These are phyloP conservation scores for Narthecium ossifragum DNA, from an alignment of 106 monocot genomes.

Conservation along the genomic window DNA sequence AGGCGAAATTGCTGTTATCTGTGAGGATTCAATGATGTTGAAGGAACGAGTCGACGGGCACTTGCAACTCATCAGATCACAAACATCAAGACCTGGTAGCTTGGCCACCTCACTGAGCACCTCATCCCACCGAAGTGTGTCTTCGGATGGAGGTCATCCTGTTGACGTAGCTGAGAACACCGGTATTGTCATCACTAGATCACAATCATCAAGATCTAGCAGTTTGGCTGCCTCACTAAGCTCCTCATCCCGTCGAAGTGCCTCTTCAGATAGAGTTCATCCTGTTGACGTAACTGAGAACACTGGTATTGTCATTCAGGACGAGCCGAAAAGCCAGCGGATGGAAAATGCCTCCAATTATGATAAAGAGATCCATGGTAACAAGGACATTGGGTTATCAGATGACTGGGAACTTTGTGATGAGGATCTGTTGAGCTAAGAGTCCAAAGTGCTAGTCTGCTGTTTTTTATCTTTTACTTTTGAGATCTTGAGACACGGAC, in stretches of 20 bases:
- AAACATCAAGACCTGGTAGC: conserved; percentile 14
- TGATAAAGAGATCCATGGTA: background rate
- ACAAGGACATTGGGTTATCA: background rate
- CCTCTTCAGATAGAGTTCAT: background rate
- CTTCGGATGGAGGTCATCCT: background rate
- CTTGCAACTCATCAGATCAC: conserved; percentile 26
- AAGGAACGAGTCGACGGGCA: conserved; percentile 55
- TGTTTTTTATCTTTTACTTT: no score
- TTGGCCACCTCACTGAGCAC: conserved; percentile 20
- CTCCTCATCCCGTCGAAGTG: conserved; percentile 10
- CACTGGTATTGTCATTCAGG: background rate
- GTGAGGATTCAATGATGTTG: conserved; percentile 56
- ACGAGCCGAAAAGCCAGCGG: background rate
- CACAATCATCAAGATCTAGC: conserved; percentile 12
- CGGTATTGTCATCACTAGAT: conserved; percentile 21
- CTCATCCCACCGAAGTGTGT: conserved; percentile 4
- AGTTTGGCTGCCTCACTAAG: conserved; percentile 19
- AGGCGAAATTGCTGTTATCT: conserved; percentile 75
- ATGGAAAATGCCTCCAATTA: background rate
- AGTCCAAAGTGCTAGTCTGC: no score
- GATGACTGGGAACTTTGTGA: conserved; percentile 16
- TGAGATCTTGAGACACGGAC: no score
- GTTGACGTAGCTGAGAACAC: background rate
- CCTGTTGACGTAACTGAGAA: background rate
- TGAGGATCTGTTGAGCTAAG: no score